Evolutionary conservation across 352 stramenopile species (phyloP).

Genomic region (Phytophthora lateralis): DNA sequence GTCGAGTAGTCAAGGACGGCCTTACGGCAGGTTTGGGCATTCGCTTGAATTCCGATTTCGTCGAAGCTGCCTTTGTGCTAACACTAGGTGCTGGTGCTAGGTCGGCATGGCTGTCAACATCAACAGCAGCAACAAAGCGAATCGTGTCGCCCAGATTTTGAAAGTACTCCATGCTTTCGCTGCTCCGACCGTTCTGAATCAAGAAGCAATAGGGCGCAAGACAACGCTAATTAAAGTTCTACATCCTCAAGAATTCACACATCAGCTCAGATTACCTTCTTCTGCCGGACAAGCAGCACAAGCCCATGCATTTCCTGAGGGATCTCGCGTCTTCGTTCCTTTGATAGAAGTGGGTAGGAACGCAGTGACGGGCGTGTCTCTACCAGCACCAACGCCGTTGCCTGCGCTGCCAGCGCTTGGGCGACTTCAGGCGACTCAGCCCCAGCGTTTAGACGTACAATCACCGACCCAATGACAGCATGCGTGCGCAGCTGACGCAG

Average conservation of each 20-base stretch:
- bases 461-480: constrained; percentile 46
- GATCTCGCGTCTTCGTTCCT: constrained; percentile 64
- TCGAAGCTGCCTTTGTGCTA: not conserved
- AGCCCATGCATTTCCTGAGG: constrained; percentile 63
- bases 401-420: constrained; percentile 41
- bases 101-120: constrained; percentile 3
- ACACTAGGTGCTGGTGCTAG: constrained; percentile 2
- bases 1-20: not conserved
- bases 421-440: constrained; percentile 20
- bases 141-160: constrained; percentile 35
- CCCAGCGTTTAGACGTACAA: constrained; percentile 54
- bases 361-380: constrained; percentile 62
- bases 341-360: constrained; percentile 62
- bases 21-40: constrained; percentile 12
- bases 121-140: constrained; percentile 26
- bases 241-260: not conserved
- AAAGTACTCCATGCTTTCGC: constrained; percentile 74
- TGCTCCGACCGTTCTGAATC: constrained; percentile 63
- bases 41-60: constrained; percentile 8
- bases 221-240: constrained; percentile 20
- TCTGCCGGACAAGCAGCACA: constrained; percentile 62
- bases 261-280: constrained; percentile 50
- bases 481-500: constrained; percentile 40
- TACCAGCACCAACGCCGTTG: constrained; percentile 57
- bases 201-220: not conserved